Evolutionary conservation across 1,139 yeast species (phyloP), one percentile per base, ranked within the genome.

Genomic region (Magnusiomyces fungicola): DNA sequence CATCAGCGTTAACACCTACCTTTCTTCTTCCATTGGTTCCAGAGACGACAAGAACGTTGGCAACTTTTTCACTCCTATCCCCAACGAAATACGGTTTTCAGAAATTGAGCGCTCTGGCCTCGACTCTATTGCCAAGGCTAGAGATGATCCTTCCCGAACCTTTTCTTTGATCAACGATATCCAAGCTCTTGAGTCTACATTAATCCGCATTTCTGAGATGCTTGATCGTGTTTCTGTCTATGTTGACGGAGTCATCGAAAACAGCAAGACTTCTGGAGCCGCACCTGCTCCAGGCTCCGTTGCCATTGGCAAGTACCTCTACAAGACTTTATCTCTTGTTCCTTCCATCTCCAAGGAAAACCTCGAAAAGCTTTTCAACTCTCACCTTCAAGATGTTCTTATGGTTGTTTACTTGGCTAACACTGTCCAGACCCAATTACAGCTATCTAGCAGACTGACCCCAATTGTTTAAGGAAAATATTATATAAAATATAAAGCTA

Each of bases 391-490:
- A 68, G 96, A 88, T 63, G 82, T 88, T 42, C 76, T 85, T 56
- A 81, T 87, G 82, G 78, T 88, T 57, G 94, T 86, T 62, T 85
- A 82, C 65, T 75, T 88, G 69, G 84, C 95, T 53, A 81, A 83
- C 62, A 87, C 94, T 48, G 82, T 88, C 60, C 85, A 84, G 71
- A 86, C 89, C 56, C 96, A 88, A 70, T 76, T 86, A 57, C 92
- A 84, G 63, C 74, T 84, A 62, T 80, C 89, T 62, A 82, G 89
- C 44, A 80, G 85, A 66, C 76, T 86, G 63, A 81, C 92, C 48
- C 77, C 81, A 46, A 63, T 73, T 48, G 69, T 72, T 44, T 66
- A 63, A 53, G 21, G 16, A 37, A 27, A 32, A 18, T 19, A 36
- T 6, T 16, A 36, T 6, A 36, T 16, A 18, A 36, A 36, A 36